Percentiles rank a stretch among this genome's conserved stretches.
phyloP scores from a whole-genome alignment of 768 basidiomycete species.

The Atractiella rhizophila region DNA sequence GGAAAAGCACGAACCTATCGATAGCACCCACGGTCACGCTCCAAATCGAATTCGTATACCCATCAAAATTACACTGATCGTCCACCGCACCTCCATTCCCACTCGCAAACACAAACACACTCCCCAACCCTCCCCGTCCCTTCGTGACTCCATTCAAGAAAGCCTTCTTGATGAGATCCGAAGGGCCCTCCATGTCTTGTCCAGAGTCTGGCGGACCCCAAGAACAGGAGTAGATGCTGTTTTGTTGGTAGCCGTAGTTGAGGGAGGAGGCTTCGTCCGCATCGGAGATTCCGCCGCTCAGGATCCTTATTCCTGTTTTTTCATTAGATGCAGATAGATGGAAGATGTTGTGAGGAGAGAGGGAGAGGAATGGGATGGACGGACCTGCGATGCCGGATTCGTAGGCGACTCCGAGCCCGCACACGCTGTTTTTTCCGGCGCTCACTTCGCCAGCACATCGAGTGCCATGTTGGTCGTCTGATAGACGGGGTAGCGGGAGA shows the following conservation, averaged over 20 bases:
- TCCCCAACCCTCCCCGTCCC: constrained; percentile 69
- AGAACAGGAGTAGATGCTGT: constrained; percentile 79
- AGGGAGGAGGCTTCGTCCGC: constrained; percentile 83
- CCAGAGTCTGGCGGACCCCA: constrained; percentile 98
- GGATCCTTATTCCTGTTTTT: constrained; percentile 85
- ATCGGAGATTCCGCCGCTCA: constrained; percentile 82
- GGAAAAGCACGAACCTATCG: too few relatives aligned
- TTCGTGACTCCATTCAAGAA: constrained; percentile 79
- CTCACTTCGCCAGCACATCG: constrained; percentile 93
- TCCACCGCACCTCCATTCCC: constrained; percentile 77
- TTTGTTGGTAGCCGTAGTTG: constrained; percentile 78
- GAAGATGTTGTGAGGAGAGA: too few relatives aligned
- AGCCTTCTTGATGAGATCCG: constrained; percentile 71
- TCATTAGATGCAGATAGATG: too few relatives aligned
- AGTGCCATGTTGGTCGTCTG: constrained; percentile 88
- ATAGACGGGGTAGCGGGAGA: constrained; percentile 61
- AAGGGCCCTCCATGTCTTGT: constrained; percentile 75
- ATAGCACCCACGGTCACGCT: constrained; percentile 88
- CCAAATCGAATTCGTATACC: constrained; percentile 94
- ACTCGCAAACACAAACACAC: constrained; percentile 85
- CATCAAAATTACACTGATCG: constrained; percentile 98
- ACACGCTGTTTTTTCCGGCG: constrained; percentile 71
- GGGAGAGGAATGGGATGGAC: too few relatives aligned
- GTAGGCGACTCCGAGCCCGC: constrained; percentile 85
- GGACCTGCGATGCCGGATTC: constrained; percentile 66